phyloP scores from a whole-genome alignment of 371 early-diverging fungal species.

The Mucor indicus region DNA sequence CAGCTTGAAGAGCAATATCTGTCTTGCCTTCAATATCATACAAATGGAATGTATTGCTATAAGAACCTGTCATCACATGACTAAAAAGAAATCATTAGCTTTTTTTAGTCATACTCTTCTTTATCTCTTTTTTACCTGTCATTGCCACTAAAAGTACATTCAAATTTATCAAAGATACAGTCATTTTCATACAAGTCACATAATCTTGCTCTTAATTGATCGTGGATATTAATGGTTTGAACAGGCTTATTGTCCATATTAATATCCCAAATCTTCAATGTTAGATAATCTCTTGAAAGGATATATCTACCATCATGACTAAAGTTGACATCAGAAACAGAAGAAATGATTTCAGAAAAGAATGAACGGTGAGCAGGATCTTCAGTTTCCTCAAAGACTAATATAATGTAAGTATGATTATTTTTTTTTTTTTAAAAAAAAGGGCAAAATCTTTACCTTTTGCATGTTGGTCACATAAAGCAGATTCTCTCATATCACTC shows the following conservation, averaged over 20 bases:
- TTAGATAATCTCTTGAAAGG: conserved; percentile 94
- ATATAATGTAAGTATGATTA: background rate
- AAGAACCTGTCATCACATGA: conserved; percentile 91
- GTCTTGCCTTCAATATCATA: conserved; percentile 72
- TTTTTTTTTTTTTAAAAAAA: background rate
- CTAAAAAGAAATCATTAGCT: conserved; percentile 21
- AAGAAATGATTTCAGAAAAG: conserved; percentile 98
- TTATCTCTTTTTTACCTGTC: conserved; percentile 47
- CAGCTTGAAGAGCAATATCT: conserved; percentile 93
- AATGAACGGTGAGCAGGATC: conserved; percentile 93
- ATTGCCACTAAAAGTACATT: conserved; percentile 95
- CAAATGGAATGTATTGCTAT: conserved; percentile 95
- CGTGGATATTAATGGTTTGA: conserved; percentile 92
- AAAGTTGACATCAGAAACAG: conserved; percentile 96
- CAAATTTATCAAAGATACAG: conserved; percentile 99
- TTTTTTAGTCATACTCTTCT: background rate
- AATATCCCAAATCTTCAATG: conserved; percentile 97
- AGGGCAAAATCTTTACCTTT: conserved; percentile 43
- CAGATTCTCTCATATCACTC: conserved; percentile 85
- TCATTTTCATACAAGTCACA: conserved; percentile 99
- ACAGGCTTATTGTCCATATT: conserved; percentile 94
- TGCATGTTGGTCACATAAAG: conserved; percentile 82
- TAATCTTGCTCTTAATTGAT: conserved; percentile 88
- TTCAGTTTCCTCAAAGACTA: conserved; percentile 94
- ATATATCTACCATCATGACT: conserved; percentile 95